These are phyloP conservation scores for Mollisia scopiformis DNA, from an alignment of 2,329 filamentous ascomycete species.

Conservation along the genomic window DNA sequence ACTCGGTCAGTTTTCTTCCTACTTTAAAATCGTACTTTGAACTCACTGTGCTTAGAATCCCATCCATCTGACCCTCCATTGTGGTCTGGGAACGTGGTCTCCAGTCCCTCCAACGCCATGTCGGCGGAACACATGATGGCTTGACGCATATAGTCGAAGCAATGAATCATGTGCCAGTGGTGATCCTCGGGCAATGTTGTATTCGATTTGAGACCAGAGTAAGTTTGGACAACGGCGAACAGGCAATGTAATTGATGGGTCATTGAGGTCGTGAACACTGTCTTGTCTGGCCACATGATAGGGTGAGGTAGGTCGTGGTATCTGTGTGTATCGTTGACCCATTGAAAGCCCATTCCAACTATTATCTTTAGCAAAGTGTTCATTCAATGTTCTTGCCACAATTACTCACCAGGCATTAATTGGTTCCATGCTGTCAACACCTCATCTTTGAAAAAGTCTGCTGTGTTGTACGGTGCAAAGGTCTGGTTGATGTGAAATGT, in stretches of 20 bases:
- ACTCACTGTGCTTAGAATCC: constrained; percentile 49
- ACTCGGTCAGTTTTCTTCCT: neutral
- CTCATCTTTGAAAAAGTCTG: constrained; percentile 43
- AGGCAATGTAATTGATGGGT: constrained; percentile 24
- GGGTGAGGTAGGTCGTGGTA: constrained; percentile 42
- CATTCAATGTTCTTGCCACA: neutral
- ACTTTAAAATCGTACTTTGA: neutral
- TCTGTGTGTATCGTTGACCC: constrained; percentile 40
- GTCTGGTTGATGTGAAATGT: constrained; percentile 43
- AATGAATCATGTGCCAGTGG: constrained; percentile 24
- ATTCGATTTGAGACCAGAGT: constrained; percentile 18
- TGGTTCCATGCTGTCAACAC: constrained; percentile 43
- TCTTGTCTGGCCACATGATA: constrained; percentile 34
- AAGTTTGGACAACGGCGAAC: constrained; percentile 19
- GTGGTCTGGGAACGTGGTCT: constrained; percentile 50
- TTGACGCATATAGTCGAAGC: constrained; percentile 26
- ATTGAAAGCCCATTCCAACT: constrained; percentile 42
- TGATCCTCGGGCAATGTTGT: constrained; percentile 17
- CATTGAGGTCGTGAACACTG: constrained; percentile 26
- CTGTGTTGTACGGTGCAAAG: constrained; percentile 43
- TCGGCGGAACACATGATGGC: constrained; percentile 25
- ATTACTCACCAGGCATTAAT: constrained; percentile 42
- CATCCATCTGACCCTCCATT: constrained; percentile 50
- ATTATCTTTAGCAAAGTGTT: neutral
- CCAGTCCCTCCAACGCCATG: constrained; percentile 36